Evolutionary conservation across 2,329 filamentous ascomycete genomes (phyloP), one percentile per base, ranked within the genome.

Genomic region (Fusarium sp.): DNA sequence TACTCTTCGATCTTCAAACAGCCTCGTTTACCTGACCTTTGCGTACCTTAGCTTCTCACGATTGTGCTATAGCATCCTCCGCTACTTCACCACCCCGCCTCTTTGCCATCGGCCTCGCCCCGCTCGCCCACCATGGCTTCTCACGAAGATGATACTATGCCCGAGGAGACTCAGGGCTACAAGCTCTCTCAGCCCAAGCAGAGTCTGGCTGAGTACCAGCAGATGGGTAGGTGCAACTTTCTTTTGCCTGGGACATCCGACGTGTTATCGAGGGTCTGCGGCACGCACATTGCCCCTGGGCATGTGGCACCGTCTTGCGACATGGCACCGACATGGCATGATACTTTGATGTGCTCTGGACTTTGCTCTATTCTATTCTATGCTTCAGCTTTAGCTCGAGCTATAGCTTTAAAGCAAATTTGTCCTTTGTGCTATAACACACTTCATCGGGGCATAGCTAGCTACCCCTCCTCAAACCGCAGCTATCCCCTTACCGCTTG

Each of bases 161-260:
- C 94, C 70, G 92, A 96, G 84, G 88, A 91, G 84, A 98, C 94
- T 72, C 91, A 94, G 84, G 95, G 95, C 80, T 98, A 98, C 91
- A 98, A 97, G 89, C 92, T 98, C 79, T 94, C 94, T 73, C 94
- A 98, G 89, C 87, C 87, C 68, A 98, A 98, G 91, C 97, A 98
- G 89, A 97, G 93, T 75, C 87, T 99, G 78, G 93, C 95, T 70
- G 93, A 98, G 82, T 98, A 98, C 84, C 88, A 95, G 78, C 87
- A 97, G 81, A 92, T 99, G 83, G 96, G 94, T 97, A 85, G 78
- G 92, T 76, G 19, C 40, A 31, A 57, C 10, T 42, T 45, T 22
- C 22, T 52, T 28, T 53, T 28, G 50, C 53, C 14, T 54, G 24
- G 52, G 5, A 51, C 39, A 26, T 46, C 47, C 21, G 42, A 46